Percentiles rank a stretch among this genome's conserved stretches.
These are phyloP conservation scores for Lignosus rhinocerotis DNA, from an alignment of 1,284 basidiomycete genomes.

Conservation along the genomic window DNA sequence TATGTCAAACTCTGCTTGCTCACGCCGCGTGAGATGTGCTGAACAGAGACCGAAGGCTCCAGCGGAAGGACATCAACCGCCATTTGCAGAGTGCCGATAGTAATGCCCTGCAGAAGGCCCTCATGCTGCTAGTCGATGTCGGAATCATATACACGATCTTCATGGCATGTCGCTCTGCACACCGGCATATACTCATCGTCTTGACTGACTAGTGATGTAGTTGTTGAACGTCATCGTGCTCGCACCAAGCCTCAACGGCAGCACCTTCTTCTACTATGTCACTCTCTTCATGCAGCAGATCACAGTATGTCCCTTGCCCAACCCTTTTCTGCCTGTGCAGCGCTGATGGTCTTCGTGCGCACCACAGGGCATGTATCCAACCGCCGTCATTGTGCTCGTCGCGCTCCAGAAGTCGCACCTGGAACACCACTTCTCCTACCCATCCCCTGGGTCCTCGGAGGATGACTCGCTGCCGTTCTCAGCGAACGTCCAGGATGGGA, in stretches of 20 bases:
- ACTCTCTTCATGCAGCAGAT: constrained; percentile 12
- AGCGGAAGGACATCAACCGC: constrained; percentile 2
- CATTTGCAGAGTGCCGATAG: constrained; percentile 2
- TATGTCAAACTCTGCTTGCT: background rate
- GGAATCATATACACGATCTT: constrained; percentile 13
- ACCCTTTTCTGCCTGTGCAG: background rate
- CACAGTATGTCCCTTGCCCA: background rate
- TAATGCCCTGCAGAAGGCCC: background rate
- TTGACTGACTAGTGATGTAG: background rate
- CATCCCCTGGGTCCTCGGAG: background rate
- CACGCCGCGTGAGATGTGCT: background rate
- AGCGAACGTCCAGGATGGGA: background rate
- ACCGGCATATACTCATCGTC: background rate
- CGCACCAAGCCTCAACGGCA: constrained; percentile 3
- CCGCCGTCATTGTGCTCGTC: constrained; percentile 10
- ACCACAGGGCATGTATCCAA: constrained; percentile 13
- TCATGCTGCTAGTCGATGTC: constrained; percentile 7
- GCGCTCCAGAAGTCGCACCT: constrained; percentile 16
- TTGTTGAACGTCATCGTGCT: constrained; percentile 14
- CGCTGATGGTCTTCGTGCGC: background rate
- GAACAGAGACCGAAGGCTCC: background rate
- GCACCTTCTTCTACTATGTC: constrained; percentile 9
- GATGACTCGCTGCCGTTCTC: background rate
- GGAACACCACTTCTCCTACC: constrained; percentile 15
- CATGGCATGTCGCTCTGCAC: constrained; percentile 2